These are phyloP conservation scores for Chimonanthus salicifolius DNA, from an alignment of 164 flowering plant species.

Conservation along the genomic window DNA sequence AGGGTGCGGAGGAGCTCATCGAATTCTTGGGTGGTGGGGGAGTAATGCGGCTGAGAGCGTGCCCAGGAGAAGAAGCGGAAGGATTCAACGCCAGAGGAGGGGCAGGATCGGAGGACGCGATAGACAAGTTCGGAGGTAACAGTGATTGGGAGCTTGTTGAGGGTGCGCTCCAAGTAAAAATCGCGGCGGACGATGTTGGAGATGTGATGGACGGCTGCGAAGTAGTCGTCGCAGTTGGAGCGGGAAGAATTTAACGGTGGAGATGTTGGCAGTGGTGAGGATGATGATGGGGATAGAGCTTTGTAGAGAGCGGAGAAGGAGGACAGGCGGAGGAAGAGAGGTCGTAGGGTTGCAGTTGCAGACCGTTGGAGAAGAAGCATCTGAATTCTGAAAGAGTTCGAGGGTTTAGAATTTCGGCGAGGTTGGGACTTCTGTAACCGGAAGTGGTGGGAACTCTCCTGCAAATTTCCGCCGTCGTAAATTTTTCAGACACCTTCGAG, in stretches of 20 bases:
- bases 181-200: slow-evolving; percentile 84
- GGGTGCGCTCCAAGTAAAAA: slow-evolving; percentile 78
- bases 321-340: not conserved
- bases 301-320: not conserved
- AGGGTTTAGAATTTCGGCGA: too few relatives aligned
- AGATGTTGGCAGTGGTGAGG: not conserved
- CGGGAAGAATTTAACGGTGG: not conserved
- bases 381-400: too few relatives aligned
- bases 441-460: too few relatives aligned
- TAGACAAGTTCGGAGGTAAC: slow-evolving; percentile 68
- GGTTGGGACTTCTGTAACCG: too few relatives aligned
- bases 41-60: slow-evolving; percentile 41
- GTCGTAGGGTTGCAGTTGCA: not conserved
- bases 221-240: slow-evolving; percentile 63
- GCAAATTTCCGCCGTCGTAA: too few relatives aligned
- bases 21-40: slow-evolving; percentile 65
- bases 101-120: slow-evolving; percentile 73
- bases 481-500: too few relatives aligned
- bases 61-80: slow-evolving; percentile 95
- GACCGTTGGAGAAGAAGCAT: not conserved
- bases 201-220: slow-evolving; percentile 73
- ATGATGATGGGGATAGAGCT: not conserved
- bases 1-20: slow-evolving; percentile 64
- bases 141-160: slow-evolving; percentile 54
- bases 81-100: slow-evolving; percentile 41